Evolutionary conservation across 139 green algal genomes (phyloP), one percentile per base, ranked within the genome.

Genomic region (Chlorella vulgaris): DNA sequence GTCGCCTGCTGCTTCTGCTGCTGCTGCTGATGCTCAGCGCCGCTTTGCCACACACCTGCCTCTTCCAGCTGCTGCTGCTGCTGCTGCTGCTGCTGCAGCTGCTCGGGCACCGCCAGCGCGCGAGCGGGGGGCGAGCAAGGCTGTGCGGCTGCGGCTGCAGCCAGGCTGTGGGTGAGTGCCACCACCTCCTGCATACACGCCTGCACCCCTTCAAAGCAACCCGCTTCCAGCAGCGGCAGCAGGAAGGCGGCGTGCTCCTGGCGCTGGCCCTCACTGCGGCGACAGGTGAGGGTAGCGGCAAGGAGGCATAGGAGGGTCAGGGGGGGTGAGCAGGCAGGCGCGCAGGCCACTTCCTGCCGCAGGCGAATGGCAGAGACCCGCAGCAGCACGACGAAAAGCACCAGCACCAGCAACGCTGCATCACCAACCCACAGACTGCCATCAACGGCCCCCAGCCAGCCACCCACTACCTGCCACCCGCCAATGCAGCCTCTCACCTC

Each of bases 191-290:
- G 51, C 53, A 79, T 63, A 35, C 73, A 79, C 0, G 73, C 73
- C 73, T 79, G 73, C 73, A 79, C 53, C 29, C 73, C 73, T 28
- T 79, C 73, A 22, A 55, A 68, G 53, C 73, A 79, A 22, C 62
- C 73, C 0, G 58, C 73, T 28, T 79, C 73, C 13, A 79, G 35
- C 7, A 79, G 73, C 22, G 73, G 73, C 35, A 51, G 24, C 73
- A 79, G 73, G 53, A 79, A 79, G 35, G 73, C 50, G 26, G 73
- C 73, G 24, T 67, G 58, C 73, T 79, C 73, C 73, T 68, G 73
- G 3, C 73, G 73, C 73, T 79, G 73, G 6, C 19, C 73, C 51
- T 67, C 73, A 36, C 73, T 79, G 73, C 73, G 38, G 19, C n/a
- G 39, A 42, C 7, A 38, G 33, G 43, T n/a, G 29, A 42, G n/a